Conservation (phyloP, 192 early-diverging fungal genomes). For the Coemansia asiatica region DNA sequence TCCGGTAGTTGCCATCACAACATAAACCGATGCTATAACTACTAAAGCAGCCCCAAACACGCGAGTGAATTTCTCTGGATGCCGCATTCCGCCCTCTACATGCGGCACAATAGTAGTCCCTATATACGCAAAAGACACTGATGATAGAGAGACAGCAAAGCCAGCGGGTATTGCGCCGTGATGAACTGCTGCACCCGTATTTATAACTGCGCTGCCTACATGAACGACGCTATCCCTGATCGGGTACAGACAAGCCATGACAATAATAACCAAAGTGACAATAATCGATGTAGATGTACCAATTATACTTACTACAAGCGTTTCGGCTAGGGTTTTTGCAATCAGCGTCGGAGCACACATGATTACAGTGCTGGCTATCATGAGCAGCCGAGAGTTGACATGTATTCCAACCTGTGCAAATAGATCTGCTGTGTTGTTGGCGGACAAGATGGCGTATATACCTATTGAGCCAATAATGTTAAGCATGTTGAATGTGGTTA, state of each 20-base stretch:
- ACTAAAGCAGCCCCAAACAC: conserved; percentile 60
- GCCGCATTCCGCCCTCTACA: conserved; percentile 67
- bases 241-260: conserved; percentile 47
- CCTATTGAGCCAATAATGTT: conserved; percentile 49
- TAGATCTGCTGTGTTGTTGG: conserved; percentile 42
- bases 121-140: conserved; percentile 66
- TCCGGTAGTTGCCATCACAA: conserved; percentile 64
- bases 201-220: conserved; percentile 24
- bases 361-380: conserved; percentile 51
- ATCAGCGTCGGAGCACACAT: conserved; percentile 65
- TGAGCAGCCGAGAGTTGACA: conserved; percentile 31
- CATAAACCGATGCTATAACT: conserved; percentile 65
- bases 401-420: conserved; percentile 33
- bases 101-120: conserved; percentile 78
- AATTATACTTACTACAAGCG: conserved; percentile 64
- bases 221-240: conserved; percentile 32
- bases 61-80: conserved; percentile 62
- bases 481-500: conserved; percentile 43
- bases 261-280: conserved; percentile 59
- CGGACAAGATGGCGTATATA: conserved; percentile 39
- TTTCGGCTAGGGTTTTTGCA: conserved; percentile 73
- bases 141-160: conserved; percentile 64
- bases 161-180: conserved; percentile 36
- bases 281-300: conserved; percentile 66
- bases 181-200: conserved; percentile 14